phyloP scores from a whole-genome alignment of 164 flowering plant genomes.

The Vitis rotundifolia region DNA sequence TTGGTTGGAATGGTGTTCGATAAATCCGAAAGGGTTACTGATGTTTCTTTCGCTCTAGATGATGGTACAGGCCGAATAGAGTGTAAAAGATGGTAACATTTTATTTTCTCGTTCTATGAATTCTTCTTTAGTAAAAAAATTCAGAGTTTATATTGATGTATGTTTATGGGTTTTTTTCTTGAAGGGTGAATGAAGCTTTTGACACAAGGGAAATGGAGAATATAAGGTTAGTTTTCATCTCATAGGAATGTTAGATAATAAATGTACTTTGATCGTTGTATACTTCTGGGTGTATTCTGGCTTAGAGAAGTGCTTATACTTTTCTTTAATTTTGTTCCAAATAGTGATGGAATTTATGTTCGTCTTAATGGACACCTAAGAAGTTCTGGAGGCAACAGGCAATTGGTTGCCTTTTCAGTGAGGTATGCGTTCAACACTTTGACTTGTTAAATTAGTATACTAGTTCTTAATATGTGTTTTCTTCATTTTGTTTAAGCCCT shows the following conservation, averaged over 20 bases:
- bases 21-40: constrained; percentile 51
- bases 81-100: constrained; percentile 60
- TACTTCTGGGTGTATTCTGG: background rate
- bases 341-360: constrained; percentile 65
- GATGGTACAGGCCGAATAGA: constrained; percentile 70
- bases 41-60: constrained; percentile 55
- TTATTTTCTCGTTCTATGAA: background rate
- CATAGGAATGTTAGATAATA: no score
- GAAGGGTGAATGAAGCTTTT: constrained; percentile 56
- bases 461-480: no score
- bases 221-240: constrained; percentile 36
- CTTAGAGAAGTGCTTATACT: background rate
- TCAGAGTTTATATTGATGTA: background rate
- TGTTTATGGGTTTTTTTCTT: background rate
- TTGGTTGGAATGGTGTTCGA: constrained; percentile 61
- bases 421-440: constrained; percentile 38
- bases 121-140: background rate
- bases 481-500: no score
- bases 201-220: constrained; percentile 61
- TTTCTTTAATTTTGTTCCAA: background rate
- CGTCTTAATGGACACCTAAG: constrained; percentile 59
- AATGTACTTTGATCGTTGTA: background rate
- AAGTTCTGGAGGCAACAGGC: constrained; percentile 40
- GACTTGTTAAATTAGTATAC: no score
- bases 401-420: constrained; percentile 51